Conservation (phyloP, 75 land plant genomes). For the Ceratopteris richardii region DNA sequence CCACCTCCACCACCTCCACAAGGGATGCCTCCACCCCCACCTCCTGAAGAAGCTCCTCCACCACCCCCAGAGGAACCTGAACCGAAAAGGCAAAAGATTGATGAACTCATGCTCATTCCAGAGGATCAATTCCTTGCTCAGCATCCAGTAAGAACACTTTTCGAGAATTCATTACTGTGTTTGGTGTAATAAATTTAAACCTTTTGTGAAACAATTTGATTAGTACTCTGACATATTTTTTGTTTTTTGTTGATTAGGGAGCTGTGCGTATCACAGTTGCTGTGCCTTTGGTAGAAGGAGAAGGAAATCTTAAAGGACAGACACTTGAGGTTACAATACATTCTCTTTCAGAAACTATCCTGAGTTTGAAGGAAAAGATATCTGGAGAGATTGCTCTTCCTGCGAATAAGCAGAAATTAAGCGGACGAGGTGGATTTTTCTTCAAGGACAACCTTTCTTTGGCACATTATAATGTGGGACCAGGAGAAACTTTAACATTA, state of each 20-base stretch:
- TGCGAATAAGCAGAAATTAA: constrained; percentile 92
- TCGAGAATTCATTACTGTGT: too few relatives aligned
- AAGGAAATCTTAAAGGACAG: constrained; percentile 94
- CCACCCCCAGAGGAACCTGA: constrained; percentile 98
- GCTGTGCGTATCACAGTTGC: constrained; percentile 66
- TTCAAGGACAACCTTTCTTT: constrained; percentile 88
- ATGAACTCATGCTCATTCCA: constrained; percentile 69
- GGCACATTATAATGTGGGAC: constrained; percentile 81
- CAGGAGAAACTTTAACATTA: constrained; percentile 70
- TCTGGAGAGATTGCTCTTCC: constrained; percentile 84
- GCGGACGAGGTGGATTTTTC: constrained; percentile 78
- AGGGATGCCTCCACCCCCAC: constrained; percentile 85
- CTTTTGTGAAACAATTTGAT: too few relatives aligned
- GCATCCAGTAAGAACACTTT: constrained; percentile 55
- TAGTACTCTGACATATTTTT: too few relatives aligned
- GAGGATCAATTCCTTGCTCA: constrained; percentile 95
- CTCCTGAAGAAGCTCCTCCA: constrained; percentile 77
- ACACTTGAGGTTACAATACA: constrained; percentile 65
- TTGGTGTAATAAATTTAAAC: too few relatives aligned
- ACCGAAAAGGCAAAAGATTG: constrained; percentile 86
- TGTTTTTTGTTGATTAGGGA: constrained; percentile 40
- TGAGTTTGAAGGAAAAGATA: constrained; percentile 89
- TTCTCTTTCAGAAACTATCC: constrained; percentile 75
- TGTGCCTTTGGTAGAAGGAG: constrained; percentile 77
- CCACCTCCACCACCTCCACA: constrained; percentile 75